Evolutionary conservation across 441 rosid species (phyloP), one percentile per base, ranked within the genome.

Genomic region (Geranium incanum): DNA sequence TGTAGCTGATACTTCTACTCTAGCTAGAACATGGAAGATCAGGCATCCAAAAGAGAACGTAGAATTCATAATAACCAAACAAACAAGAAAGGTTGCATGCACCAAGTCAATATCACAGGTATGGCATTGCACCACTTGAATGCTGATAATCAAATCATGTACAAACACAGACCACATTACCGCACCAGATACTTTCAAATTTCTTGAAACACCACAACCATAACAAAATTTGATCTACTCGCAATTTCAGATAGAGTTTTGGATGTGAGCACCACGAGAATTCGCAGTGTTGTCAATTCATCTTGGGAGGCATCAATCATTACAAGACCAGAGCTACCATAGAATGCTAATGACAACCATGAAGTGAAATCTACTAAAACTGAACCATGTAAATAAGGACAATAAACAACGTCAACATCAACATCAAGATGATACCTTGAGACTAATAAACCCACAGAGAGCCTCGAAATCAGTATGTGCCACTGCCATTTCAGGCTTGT

Each of bases 401-500:
- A 16, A 57, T 18, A 18, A 43, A 62, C 55, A 57, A 18, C 28
- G 7, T 18, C 64, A 57, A 18, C 9, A 23, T 18, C 64, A 57
- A 18, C 9, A 23, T 57, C 3, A 1, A 57, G 33, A 18, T 18
- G 64, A 57, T 70, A 80, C 83, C 80, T 80, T 68, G 43, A 64
- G 60, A 71, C 76, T 60, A 60, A 78, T 67, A 55, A 81, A 76
- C 43, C 84, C 82, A 68, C 82, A 76, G 57, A 78, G 69, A 9
- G 84, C 84, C 75, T 78, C 80, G 55, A 76, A 78, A 37, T 81
- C 74, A 4, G 82, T 76, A 13, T 78, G 39, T 18, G 82, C 79
- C 77, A 77, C 71, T 21, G 84, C 79, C 80, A 81, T 79, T 75
- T 79, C 84, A 23, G 80, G 80, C 74, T 81, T 77, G 79, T 81